Conservation (phyloP, 768 basidiomycete genomes). For the Clitopilus passeckerianus region DNA sequence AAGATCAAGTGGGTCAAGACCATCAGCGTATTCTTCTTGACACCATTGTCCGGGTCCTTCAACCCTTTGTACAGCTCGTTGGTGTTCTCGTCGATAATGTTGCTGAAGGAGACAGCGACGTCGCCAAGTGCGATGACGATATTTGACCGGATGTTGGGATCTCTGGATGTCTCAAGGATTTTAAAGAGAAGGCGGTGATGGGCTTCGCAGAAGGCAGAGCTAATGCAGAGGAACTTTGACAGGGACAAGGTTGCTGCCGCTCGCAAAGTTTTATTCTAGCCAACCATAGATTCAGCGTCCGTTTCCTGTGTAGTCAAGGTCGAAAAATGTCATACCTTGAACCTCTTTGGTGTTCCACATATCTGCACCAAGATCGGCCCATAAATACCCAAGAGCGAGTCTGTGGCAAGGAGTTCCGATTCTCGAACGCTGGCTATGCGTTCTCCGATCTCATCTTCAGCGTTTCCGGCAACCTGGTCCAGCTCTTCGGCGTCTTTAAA, state of each 20-base stretch:
- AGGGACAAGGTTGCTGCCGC: conserved; percentile 85
- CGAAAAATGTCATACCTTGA: too few relatives aligned
- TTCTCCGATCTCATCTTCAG: conserved; percentile 98
- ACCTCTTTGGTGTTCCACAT: conserved; percentile 85
- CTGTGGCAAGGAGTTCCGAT: conserved; percentile 73
- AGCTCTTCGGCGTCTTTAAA: conserved; percentile 79
- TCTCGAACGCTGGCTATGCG: conserved; percentile 81
- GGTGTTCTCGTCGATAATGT: conserved; percentile 94
- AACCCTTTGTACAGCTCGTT: conserved; percentile 93
- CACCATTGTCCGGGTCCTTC: conserved; percentile 77
- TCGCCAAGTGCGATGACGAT: conserved; percentile 98
- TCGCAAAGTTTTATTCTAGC: conserved; percentile 81
- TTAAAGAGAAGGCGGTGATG: conserved; percentile 89
- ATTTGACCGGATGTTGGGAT: conserved; percentile 89
- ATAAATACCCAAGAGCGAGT: conserved; percentile 78
- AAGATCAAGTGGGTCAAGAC: conserved; percentile 94
- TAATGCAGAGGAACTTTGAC: conserved; percentile 96
- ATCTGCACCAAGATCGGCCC: conserved; percentile 90
- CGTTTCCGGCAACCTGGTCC: conserved; percentile 95
- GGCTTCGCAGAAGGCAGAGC: conserved; percentile 88
- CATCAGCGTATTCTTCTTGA: conserved; percentile 99
- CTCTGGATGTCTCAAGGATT: conserved; percentile 87
- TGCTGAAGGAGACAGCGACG: conserved; percentile 97
- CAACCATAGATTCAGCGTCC: too few relatives aligned
- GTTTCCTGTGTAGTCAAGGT: too few relatives aligned